A percentile compares a stretch with the other conserved stretches of the same genome.
Evolutionary conservation across 768 basidiomycete species (phyloP).

Genomic region (Mycena indigotica): DNA sequence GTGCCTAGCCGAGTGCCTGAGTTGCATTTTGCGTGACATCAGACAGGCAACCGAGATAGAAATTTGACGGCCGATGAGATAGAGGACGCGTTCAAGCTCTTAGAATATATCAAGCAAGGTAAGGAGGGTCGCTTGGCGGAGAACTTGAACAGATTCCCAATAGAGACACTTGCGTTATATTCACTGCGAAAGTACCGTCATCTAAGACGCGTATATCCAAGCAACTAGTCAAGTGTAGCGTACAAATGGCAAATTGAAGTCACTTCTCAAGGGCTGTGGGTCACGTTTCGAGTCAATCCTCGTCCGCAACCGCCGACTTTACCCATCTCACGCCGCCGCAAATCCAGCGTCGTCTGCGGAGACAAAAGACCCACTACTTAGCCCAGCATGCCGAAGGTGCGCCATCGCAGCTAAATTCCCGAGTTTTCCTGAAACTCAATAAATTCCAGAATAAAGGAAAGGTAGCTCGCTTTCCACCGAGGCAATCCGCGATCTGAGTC

Average conservation of each 20-base stretch:
- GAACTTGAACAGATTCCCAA: not conserved
- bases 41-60: too few relatives aligned
- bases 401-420: conserved; percentile 15
- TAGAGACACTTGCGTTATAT: conserved; percentile 83
- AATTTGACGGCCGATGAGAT: conserved; percentile 67
- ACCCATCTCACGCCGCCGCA: conserved; percentile 19
- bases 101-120: conserved; percentile 89
- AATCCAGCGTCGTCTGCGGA: conserved; percentile 22
- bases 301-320: not conserved
- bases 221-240: not conserved
- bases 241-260: not conserved
- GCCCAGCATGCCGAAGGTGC: conserved; percentile 54
- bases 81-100: conserved; percentile 71
- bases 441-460: conserved; percentile 70
- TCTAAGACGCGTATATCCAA: conserved; percentile 71
- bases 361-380: conserved; percentile 9
- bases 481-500: not conserved
- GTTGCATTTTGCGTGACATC: too few relatives aligned
- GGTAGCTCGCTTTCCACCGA: conserved; percentile 38
- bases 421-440: conserved; percentile 13
- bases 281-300: conserved; percentile 10
- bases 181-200: conserved; percentile 83
- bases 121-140: conserved; percentile 21
- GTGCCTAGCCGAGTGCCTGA: too few relatives aligned
- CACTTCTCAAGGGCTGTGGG: not conserved